Evolutionary conservation across 371 early-diverging fungal genomes (phyloP).

Genomic region (Mucor saturninus): DNA sequence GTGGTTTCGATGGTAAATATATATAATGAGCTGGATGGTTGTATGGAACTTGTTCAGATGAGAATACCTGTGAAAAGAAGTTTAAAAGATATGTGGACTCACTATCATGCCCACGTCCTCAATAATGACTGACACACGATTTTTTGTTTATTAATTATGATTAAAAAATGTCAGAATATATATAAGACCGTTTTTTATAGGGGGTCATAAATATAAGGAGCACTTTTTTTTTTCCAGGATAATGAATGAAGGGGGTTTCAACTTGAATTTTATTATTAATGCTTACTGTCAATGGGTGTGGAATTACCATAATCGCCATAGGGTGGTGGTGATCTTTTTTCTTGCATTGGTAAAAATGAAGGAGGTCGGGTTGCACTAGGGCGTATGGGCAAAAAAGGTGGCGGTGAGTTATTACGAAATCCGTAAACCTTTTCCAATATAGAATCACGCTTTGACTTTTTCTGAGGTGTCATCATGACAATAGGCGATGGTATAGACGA

Average conservation of each 20-base stretch:
- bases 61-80: conserved; percentile 8
- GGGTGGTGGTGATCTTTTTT: conserved; percentile 14
- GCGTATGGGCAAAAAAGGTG: conserved; percentile 4
- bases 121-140: not conserved
- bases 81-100: conserved; percentile 10
- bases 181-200: not conserved
- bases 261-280: not conserved
- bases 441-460: conserved; percentile 20
- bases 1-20: not conserved
- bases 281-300: not conserved
- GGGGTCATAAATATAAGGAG: not conserved
- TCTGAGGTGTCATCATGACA: conserved; percentile 20
- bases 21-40: conserved; percentile 7
- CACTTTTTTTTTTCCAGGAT: not conserved
- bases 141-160: not conserved
- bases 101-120: not conserved
- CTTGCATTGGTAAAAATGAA: conserved; percentile 34
- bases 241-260: conserved; percentile 1
- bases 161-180: not conserved
- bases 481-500: conserved; percentile 7
- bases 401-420: conserved; percentile 24
- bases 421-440: conserved; percentile 27
- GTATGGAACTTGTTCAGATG: conserved; percentile 11
- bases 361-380: conserved; percentile 23
- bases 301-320: conserved; percentile 16